Evolutionary conservation across 345 rosid genomes (phyloP).

Genomic region (Leavenworthia alabamica): DNA sequence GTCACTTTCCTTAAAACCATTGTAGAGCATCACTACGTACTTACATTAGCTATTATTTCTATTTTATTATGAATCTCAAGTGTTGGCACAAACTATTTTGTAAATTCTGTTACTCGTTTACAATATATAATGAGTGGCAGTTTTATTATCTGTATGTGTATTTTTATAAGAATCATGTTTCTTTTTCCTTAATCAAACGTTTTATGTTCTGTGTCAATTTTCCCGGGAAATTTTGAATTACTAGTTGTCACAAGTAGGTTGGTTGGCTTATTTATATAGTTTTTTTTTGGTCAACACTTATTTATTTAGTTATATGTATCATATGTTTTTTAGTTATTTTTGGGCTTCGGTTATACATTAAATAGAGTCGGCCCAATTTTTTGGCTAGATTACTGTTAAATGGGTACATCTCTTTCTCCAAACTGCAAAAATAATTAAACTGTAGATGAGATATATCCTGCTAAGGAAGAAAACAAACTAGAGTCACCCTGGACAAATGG

Average conservation of each 20-base stretch:
- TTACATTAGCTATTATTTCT: not conserved
- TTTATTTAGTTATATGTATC: not conserved
- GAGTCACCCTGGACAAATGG: no score
- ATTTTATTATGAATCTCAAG: not conserved
- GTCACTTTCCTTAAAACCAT: not conserved
- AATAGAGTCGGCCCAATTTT: not conserved
- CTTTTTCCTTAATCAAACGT: not conserved
- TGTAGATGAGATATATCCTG: not conserved
- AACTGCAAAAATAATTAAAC: not conserved
- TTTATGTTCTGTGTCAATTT: not conserved
- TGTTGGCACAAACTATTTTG: not conserved
- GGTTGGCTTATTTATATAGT: not conserved
- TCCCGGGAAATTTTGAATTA: conserved; percentile 1
- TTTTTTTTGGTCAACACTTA: no score
- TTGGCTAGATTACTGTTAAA: not conserved
- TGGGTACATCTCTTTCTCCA: not conserved
- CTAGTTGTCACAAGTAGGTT: not conserved
- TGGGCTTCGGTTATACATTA: not conserved
- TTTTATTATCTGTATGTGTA: not conserved
- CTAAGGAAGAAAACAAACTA: not conserved
- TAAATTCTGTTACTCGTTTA: not conserved
- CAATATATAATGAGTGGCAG: not conserved
- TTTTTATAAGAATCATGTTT: not conserved
- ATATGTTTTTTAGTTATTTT: not conserved
- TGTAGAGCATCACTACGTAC: not conserved